Conservation (phyloP, 441 rosid species). For the Sinapis alba region DNA sequence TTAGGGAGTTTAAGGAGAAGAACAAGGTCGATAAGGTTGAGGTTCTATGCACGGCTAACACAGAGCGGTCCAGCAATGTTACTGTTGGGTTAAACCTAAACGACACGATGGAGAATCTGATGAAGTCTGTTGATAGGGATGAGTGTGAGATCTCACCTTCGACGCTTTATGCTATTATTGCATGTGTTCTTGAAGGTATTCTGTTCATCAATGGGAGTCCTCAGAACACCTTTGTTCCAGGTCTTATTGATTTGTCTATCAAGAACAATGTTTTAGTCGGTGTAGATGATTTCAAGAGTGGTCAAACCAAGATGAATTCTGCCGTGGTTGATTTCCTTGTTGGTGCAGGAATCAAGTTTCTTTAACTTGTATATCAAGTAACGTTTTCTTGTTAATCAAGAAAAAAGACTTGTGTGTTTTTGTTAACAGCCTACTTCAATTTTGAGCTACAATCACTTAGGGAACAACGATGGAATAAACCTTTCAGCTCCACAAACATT, state of each 20-base stretch:
- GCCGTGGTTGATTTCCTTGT: constrained; percentile 91
- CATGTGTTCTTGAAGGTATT: constrained; percentile 74
- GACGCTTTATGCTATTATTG: constrained; percentile 71
- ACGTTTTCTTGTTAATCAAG: background rate
- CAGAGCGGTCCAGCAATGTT: constrained; percentile 88
- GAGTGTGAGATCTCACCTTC: constrained; percentile 91
- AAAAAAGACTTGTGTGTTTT: background rate
- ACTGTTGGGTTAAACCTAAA: constrained; percentile 74
- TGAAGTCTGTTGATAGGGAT: constrained; percentile 68
- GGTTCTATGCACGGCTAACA: constrained; percentile 95
- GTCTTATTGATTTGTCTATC: constrained; percentile 86
- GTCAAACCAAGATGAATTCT: constrained; percentile 96
- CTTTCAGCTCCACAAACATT: constrained; percentile 95
- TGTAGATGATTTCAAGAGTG: constrained; percentile 96
- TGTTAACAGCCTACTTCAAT: constrained; percentile 76
- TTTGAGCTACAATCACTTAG: constrained; percentile 94
- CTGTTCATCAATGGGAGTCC: constrained; percentile 98
- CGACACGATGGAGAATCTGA: constrained; percentile 73
- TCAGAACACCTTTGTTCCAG: constrained; percentile 93
- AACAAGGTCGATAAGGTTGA: constrained; percentile 78
- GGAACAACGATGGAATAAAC: constrained; percentile 94
- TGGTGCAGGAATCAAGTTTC: constrained; percentile 88
- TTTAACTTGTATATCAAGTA: background rate
- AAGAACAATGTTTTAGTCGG: constrained; percentile 78
- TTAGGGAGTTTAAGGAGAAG: constrained; percentile 85